These are phyloP conservation scores for Hagleromyces aurorensis DNA, from an alignment of 805 yeast species.

Conservation along the genomic window DNA sequence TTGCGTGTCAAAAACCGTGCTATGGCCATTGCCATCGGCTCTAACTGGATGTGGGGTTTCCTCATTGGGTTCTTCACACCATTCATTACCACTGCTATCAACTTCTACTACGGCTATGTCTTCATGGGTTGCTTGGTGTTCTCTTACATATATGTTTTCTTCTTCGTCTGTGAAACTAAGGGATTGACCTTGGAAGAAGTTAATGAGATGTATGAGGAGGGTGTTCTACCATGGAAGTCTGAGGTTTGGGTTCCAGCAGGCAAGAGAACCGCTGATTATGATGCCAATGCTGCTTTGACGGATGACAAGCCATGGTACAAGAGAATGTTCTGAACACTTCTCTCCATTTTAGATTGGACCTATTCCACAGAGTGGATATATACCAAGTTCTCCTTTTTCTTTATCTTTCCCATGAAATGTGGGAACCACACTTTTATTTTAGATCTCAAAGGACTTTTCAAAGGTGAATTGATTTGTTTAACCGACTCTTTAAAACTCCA, in stretches of 20 bases:
- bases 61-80: slow-evolving; percentile 66
- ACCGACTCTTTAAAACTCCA: no score
- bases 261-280: slow-evolving; percentile 6
- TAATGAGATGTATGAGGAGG: slow-evolving; percentile 47
- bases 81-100: slow-evolving; percentile 52
- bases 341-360: no score
- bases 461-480: no score
- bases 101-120: slow-evolving; percentile 62
- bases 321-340: no score
- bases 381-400: no score
- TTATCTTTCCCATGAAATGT: no score
- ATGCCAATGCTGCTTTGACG: slow-evolving; percentile 13
- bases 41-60: slow-evolving; percentile 64
- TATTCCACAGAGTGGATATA: no score
- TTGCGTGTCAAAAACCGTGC: slow-evolving; percentile 57
- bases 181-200: slow-evolving; percentile 77
- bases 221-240: slow-evolving; percentile 39
- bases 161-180: slow-evolving; percentile 67
- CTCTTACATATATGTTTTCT: slow-evolving; percentile 54
- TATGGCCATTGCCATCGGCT: slow-evolving; percentile 51
- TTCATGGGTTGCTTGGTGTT: slow-evolving; percentile 49
- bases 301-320: slow-evolving; percentile 24
- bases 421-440: no score
- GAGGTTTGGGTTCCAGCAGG: slow-evolving; percentile 38
- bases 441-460: no score